Base-by-base conservation (phyloP, 2,329 filamentous ascomycete genomes). In the Xylaria sp. region DNA sequence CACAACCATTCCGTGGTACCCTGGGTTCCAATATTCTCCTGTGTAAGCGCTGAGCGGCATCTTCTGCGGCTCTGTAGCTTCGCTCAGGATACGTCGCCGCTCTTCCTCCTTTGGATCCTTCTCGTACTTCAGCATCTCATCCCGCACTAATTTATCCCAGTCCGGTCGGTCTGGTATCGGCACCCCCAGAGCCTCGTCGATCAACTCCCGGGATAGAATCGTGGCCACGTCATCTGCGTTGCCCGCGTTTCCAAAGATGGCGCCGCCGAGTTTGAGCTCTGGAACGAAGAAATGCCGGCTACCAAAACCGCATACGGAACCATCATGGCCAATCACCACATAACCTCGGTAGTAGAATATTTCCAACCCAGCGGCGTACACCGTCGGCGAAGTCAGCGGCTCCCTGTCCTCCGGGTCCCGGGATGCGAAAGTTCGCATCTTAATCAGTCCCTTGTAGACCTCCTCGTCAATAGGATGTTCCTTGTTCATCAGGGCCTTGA, bases 221-320 rank as follows among this genome's bases (percentile, higher is more conserved):
- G 3, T 55, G 3, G 53, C 44, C 0, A 70, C 35, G 0, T 48
- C 16, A 1, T 27, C 55, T 1, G 62, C 69, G 5, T 32, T 25
- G 4, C 8, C 23, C 40, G 69, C 25, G 32, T 75, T 75, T 2
- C 71, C 74, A 35, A 76, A 32, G 6, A 75, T 61, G 2, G 47
- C 65, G 1, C 55, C 65, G 10, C 74, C 74, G 25, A 76, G 71
- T 3, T 64, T 58, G 21, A 70, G 44, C 2, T 68, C 69, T 0
- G 74, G 74, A 1, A 73, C 48, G 42, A 76, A 73, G 68, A 75
- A 72, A 53, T 72, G 71, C 16, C 60, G 66, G 47, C 73, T 75
- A 0, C 55, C 42, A 40, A 75, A 75, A 5, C 75, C 75, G 3
- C 59, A 13, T 2, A 72, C 51, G n/a, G 23, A n/a, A 21, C 74